Percentiles rank a stretch among this genome's conserved stretches.
Conservation (phyloP, 2,329 filamentous ascomycete species). For the Botryosphaeria agaves region DNA sequence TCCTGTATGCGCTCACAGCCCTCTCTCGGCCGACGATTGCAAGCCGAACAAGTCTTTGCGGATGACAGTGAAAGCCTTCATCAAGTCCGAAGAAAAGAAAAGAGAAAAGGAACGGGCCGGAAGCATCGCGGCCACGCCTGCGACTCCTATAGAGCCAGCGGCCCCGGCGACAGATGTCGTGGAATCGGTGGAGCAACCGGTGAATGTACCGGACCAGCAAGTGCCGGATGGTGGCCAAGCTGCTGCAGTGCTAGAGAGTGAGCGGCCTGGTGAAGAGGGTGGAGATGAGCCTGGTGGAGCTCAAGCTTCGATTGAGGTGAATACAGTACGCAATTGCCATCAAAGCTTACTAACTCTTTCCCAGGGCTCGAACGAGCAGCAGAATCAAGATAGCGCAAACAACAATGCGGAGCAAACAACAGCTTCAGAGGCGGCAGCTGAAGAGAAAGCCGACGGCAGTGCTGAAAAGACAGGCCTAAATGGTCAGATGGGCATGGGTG, state of each 20-base stretch:
- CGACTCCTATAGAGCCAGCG: constrained; percentile 8
- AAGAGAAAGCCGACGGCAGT: constrained; percentile 5
- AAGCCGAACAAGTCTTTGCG: constrained; percentile 80
- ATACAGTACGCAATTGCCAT: too few species aligned
- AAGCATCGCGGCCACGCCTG: constrained; percentile 11
- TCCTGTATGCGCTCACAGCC: constrained; percentile 84
- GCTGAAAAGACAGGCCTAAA: too few species aligned
- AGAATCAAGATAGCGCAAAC: background rate
- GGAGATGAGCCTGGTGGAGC: too few species aligned
- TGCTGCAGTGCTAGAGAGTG: background rate
- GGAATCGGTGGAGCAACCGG: constrained; percentile 7
- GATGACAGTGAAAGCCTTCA: constrained; percentile 78
- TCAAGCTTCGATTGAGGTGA: too few species aligned
- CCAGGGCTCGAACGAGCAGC: background rate
- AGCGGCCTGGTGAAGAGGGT: background rate
- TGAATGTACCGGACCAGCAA: background rate
- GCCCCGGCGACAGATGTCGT: constrained; percentile 7
- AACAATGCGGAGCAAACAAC: constrained; percentile 5
- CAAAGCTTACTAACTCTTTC: too few species aligned
- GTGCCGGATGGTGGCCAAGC: too few species aligned
- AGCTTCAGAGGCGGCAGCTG: constrained; percentile 4
- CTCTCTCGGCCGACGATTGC: constrained; percentile 72
- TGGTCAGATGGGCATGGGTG: too few species aligned
- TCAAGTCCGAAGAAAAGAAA: constrained; percentile 85
- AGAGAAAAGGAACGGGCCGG: constrained; percentile 36